Conservation (phyloP, 768 basidiomycete species). For the Leccinum variicolor region DNA sequence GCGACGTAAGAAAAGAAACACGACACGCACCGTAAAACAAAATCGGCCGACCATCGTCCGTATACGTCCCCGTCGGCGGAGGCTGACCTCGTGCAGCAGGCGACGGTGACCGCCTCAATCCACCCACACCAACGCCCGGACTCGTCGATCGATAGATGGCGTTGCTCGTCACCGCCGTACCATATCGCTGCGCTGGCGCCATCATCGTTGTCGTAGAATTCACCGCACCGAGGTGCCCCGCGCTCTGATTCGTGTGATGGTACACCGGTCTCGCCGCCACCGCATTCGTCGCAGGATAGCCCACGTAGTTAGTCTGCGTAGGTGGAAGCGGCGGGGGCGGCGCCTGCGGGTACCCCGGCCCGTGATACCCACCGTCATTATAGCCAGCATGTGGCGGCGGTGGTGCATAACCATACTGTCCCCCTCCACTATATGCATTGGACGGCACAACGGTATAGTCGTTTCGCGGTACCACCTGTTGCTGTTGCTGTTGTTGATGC, state of each 20-base stretch:
- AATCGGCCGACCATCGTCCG: conserved; percentile 78
- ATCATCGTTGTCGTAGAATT: background rate
- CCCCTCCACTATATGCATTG: conserved; percentile 9
- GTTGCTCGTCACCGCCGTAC: background rate
- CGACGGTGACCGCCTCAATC: conserved; percentile 45
- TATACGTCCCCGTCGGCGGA: conserved; percentile 69
- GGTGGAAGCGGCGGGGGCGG: conserved; percentile 5
- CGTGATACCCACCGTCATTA: conserved; percentile 12
- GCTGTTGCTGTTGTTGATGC: conserved; percentile 27
- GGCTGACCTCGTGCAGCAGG: conserved; percentile 38
- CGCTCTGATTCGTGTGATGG: conserved; percentile 13
- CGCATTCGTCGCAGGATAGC: background rate
- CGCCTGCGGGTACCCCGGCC: conserved; percentile 15
- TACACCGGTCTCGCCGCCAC: background rate
- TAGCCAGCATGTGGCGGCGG: conserved; percentile 23
- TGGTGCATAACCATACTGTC: conserved; percentile 14
- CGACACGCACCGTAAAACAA: conserved; percentile 80
- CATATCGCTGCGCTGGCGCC: conserved; percentile 26
- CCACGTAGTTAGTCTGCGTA: background rate
- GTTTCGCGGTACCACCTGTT: conserved; percentile 10
- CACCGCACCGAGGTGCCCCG: conserved; percentile 13
- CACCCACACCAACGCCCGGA: conserved; percentile 22
- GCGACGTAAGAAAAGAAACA: background rate
- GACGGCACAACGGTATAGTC: conserved; percentile 17
- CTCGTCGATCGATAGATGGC: conserved; percentile 41